Evolutionary conservation across 176 grass and related monocot genomes (phyloP), one percentile per base, ranked within the genome.

Genomic region (Pharus latifolius): DNA sequence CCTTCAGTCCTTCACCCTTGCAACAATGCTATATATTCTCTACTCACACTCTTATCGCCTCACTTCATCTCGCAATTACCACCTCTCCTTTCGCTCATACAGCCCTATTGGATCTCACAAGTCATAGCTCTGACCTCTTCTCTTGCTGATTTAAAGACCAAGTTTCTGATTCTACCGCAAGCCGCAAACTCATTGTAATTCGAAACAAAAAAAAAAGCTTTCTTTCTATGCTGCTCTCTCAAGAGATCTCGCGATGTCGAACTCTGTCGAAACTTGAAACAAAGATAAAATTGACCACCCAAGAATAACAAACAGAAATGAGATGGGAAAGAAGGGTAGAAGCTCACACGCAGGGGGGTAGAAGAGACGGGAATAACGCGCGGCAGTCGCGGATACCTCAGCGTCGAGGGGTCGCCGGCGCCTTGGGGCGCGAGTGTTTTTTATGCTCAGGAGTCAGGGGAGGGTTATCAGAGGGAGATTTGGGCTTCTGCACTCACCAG

Each of bases 401-500:
- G 49, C 37, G 18, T 25, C 13, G 61, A 45, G 19, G 4, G 50
- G n/a, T 67, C 44, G 33, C 32, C 52, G 70, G 70, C 67, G 52
- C 61, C 15, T n/a, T n/a, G n/a, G 26, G 2, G 25, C 45, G 43
- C 20, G 55, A 35, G 17, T 26, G 53, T 50, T 18, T 24, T n/a
- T 61, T 63, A 26, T 45, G 53, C 44, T 45, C 4, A 15, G 41
- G 35, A 10, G 23, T 54, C 62, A 33, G 32, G 43, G 6, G 37
- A 17, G 20, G n/a, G n/a, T n/a, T n/a, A n/a, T n/a, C n/a, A 65
- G 65, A 50, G 29, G 8, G 46, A 45, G 63, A 54, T 82, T 55
- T 52, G 46, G 59, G 50, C 10, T n/a, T n/a, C n/a, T n/a, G n/a
- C n/a, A n/a, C n/a, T n/a, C n/a, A n/a, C n/a, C n/a, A n/a, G n/a